phyloP scores from a whole-genome alignment of 768 basidiomycete genomes.

The Suillus brevipes region DNA sequence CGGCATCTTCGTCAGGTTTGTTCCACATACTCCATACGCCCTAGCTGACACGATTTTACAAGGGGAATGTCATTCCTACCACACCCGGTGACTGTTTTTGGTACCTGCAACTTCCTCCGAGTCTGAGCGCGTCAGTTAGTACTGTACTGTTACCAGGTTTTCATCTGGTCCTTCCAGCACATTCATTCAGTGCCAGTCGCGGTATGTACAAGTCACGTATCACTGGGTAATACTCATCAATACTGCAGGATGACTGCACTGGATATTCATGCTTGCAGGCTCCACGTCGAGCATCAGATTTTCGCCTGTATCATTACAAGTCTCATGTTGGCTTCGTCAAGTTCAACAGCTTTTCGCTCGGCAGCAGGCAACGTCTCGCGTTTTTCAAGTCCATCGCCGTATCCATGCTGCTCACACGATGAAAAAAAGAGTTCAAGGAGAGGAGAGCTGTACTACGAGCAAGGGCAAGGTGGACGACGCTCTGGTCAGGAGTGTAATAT shows the following conservation, averaged over 20 bases:
- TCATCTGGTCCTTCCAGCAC: conserved; percentile 12
- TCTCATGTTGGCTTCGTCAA: conserved; percentile 32
- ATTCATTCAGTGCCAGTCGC: conserved; percentile 40
- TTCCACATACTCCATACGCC: too few relatives aligned
- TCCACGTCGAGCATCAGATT: conserved; percentile 71
- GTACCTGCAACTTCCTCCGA: not conserved
- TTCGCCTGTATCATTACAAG: conserved; percentile 33
- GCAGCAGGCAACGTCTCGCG: conserved; percentile 11
- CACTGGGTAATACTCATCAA: conserved; percentile 10
- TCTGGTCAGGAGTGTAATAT: not conserved
- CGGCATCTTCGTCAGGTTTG: too few relatives aligned
- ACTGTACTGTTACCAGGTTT: not conserved
- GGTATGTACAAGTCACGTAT: conserved; percentile 35
- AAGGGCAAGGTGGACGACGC: not conserved
- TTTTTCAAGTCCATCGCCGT: conserved; percentile 7
- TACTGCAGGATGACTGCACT: conserved; percentile 66
- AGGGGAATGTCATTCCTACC: too few relatives aligned
- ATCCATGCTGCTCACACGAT: conserved; percentile 7
- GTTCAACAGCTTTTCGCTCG: conserved; percentile 14
- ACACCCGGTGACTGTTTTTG: conserved; percentile 1
- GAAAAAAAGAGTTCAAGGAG: not conserved
- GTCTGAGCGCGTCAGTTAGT: not conserved
- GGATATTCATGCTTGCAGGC: conserved; percentile 79
- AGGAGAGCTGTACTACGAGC: conserved; percentile 6
- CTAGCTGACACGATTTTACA: too few relatives aligned